phyloP scores from a whole-genome alignment of 2,329 filamentous ascomycete species.

The Dichotomopilus funicola region DNA sequence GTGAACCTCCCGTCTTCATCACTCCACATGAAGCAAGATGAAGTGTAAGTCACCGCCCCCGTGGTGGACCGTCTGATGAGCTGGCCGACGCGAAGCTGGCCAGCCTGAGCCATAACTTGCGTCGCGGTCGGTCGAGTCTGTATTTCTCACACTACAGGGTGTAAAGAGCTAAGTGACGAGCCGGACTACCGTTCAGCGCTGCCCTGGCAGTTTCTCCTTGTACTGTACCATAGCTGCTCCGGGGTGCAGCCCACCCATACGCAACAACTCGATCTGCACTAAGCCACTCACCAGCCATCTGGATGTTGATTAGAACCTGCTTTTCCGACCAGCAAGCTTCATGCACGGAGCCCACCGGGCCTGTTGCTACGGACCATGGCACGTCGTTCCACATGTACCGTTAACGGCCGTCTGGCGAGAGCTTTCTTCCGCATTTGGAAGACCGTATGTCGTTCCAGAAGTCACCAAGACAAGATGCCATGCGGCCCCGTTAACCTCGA shows the following conservation, averaged over 20 bases:
- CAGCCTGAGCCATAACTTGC: conserved; percentile 11
- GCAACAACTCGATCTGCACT: conserved; percentile 7
- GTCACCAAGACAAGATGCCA: conserved; percentile 2
- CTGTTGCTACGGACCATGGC: background rate
- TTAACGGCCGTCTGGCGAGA: background rate
- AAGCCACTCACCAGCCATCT: conserved; percentile 7
- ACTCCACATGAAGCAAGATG: conserved; percentile 22
- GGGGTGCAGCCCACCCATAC: conserved; percentile 12
- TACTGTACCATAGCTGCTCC: background rate
- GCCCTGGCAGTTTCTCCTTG: background rate
- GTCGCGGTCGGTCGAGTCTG: too few relatives aligned
- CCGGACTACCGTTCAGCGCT: background rate
- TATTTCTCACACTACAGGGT: background rate
- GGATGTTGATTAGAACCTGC: conserved; percentile 7
- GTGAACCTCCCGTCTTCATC: conserved; percentile 15
- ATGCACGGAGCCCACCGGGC: conserved; percentile 4
- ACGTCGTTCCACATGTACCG: background rate
- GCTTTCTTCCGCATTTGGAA: conserved; percentile 2
- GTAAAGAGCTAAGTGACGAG: background rate
- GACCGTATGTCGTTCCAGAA: conserved; percentile 3
- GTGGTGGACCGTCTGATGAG: conserved; percentile 14
- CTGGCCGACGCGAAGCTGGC: conserved; percentile 10
- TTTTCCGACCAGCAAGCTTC: conserved; percentile 6
- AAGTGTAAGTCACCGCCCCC: conserved; percentile 25
- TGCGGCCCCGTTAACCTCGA: background rate